These are phyloP conservation scores for Nannochloropsis granulata DNA, from an alignment of 108 stramenopile genomes.

Conservation along the genomic window DNA sequence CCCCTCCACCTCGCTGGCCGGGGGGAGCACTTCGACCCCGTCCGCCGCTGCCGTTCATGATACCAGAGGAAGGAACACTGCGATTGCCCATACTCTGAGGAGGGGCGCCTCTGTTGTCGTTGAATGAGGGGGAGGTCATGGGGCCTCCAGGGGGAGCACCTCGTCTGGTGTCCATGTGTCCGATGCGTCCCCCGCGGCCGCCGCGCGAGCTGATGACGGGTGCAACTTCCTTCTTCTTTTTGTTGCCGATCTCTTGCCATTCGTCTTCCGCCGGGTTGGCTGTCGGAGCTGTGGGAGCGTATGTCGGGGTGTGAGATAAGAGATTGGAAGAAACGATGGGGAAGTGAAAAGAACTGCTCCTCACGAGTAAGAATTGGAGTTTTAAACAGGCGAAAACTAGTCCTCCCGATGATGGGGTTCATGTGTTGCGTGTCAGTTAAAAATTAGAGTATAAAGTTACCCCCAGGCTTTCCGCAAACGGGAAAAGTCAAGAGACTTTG, in stretches of 20 bases:
- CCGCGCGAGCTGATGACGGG: neutral
- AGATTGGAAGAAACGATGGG: no score
- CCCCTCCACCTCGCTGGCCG: neutral
- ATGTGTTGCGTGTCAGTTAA: neutral
- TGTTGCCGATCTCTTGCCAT: neutral
- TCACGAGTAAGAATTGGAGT: neutral
- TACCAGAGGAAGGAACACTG: no score
- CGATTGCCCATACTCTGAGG: no score
- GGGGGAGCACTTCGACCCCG: neutral
- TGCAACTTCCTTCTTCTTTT: neutral
- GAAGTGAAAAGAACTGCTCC: no score
- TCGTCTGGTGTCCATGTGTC: neutral
- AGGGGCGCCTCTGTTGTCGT: no score
- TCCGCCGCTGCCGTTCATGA: neutral
- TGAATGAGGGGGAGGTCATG: neutral
- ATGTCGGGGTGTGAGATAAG: no score
- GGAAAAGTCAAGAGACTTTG: neutral
- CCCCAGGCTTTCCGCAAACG: neutral
- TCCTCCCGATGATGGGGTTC: no score
- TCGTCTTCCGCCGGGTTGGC: neutral
- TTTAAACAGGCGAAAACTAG: neutral
- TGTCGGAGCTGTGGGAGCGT: neutral
- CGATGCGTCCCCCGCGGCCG: neutral
- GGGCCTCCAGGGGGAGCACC: neutral
- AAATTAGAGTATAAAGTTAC: neutral